Evolutionary conservation across 176 grass and related monocot genomes (phyloP), one percentile per base, ranked within the genome.

Genomic region (Carex myosuroides): DNA sequence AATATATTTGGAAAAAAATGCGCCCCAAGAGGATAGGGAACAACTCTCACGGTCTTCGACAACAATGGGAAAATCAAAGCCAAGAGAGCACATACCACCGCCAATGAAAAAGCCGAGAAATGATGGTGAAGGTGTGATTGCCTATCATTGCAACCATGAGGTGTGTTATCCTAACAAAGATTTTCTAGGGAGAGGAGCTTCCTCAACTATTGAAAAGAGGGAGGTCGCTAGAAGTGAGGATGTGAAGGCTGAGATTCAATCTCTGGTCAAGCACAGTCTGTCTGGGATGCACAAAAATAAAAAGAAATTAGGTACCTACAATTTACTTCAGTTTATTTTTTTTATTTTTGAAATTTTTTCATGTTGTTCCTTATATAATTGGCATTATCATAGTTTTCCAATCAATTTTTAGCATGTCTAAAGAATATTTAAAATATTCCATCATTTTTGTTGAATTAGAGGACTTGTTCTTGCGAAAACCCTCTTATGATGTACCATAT

Each of bases 1-100:
- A 82, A 77, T 82, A 41, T 13, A 59, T 58, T 63, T 79, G 79
- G 74, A 37, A 53, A 90, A n/a, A 74, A 76, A 92, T 64, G 70
- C 22, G 89, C 70, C 70, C 50, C 26, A 68, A 35, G 11, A 5
- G 33, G 88, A 73, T 22, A 41, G 56, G 76, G 60, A 84, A 39
- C 63, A 29, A 29, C 4, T 12, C 3, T 33, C 63, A 24, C 63
- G 4, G 12, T 13, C 26, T 13, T 11, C 13, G 11, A 32, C 21
- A 65, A 65, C 13, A 32, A 11, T 29, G 3, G 13, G 3, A 1
- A 64, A 65, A 30, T 24, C 24, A 1, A 21, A 60, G 59, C n/a
- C 59, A 60, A 21, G 6, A 8, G 59, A 2, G 59, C 59, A 60
- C 4, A 60, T n/a, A 21, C 17, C 6, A 1, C 59, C n/a, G 6